Evolutionary conservation across 2,329 filamentous ascomycete genomes (phyloP), one percentile per base, ranked within the genome.

Genomic region (Emericellopsis atlantica): DNA sequence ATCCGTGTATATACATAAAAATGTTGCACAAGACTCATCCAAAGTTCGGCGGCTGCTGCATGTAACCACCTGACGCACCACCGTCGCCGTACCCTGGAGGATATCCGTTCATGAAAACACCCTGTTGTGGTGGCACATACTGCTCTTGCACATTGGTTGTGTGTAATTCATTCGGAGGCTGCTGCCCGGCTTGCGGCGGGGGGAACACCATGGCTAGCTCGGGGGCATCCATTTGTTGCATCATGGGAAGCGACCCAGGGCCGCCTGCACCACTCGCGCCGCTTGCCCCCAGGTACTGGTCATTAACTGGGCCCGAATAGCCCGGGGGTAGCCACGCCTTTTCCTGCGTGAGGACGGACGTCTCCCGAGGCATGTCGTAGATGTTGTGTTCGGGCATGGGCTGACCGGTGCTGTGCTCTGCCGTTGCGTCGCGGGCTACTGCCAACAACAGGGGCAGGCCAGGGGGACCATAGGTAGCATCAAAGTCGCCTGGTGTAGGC

Each of bases 101-200:
- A 21, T 51, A 52, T 6, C 45, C 47, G 26, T 49, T 44, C 39
- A 51, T 44, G 31, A 46, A 51, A 6, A 49, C 45, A 22, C 47
- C 49, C 11, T 48, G 47, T 26, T 51, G 50, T 9, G 46, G 40
- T 36, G 47, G 47, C 9, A 51, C 40, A 34, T 49, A 54, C 15
- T 44, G 38, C 32, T 44, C 35, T 26, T 11, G 6, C 22, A 16
- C 16, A 10, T 18, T 16, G 12, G 39, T 15, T 14, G 39, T 7
- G 9, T 14, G 32, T 21, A 15, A 12, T 16, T 21, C 6, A 7
- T 9, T 26, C 9, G 32, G 34, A 22, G 14, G 22, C 16, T 21
- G 39, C 10, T 18, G 24, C 24, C 18, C 18, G 18, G 12, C 26
- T 12, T 29, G 26, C 26, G 16, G 24, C n/a, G 40, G 40, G n/a